These are phyloP conservation scores for Mrakia gelida DNA, from an alignment of 768 basidiomycete genomes.

Conservation along the genomic window DNA sequence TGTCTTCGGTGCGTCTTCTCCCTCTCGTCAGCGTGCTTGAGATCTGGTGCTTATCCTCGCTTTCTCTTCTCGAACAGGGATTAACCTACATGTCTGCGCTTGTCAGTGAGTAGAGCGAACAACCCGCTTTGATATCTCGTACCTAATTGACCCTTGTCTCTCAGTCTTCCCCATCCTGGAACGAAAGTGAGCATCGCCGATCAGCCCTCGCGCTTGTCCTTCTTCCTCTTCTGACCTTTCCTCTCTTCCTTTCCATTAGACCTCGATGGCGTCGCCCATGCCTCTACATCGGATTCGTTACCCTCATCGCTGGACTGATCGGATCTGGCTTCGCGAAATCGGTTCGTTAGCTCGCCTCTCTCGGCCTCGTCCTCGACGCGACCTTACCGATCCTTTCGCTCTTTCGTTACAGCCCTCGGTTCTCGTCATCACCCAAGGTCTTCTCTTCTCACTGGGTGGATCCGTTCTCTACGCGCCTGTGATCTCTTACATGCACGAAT, in stretches of 20 bases:
- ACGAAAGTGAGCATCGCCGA: neutral
- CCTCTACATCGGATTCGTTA: neutral
- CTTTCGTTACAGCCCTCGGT: neutral
- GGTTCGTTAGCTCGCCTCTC: neutral
- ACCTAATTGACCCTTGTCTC: neutral
- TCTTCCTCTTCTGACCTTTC: neutral
- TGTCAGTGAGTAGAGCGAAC: neutral
- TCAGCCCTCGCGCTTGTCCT: neutral
- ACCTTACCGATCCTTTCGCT: neutral
- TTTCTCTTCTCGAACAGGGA: neutral
- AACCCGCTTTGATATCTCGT: too few relatives aligned
- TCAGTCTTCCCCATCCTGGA: neutral
- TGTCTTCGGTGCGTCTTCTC: neutral
- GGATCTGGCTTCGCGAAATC: slow-evolving; percentile 2
- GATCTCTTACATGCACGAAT: neutral
- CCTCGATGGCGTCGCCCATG: slow-evolving; percentile 3
- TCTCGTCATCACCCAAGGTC: neutral
- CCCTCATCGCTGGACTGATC: neutral
- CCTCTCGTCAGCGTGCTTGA: neutral
- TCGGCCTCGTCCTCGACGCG: neutral
- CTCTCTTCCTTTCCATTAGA: neutral
- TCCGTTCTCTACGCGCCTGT: neutral
- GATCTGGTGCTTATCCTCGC: too few relatives aligned
- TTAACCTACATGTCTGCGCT: neutral
- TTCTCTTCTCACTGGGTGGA: neutral